Evolutionary conservation across 257 asterid species (phyloP).

Genomic region (Paulownia fortunei): DNA sequence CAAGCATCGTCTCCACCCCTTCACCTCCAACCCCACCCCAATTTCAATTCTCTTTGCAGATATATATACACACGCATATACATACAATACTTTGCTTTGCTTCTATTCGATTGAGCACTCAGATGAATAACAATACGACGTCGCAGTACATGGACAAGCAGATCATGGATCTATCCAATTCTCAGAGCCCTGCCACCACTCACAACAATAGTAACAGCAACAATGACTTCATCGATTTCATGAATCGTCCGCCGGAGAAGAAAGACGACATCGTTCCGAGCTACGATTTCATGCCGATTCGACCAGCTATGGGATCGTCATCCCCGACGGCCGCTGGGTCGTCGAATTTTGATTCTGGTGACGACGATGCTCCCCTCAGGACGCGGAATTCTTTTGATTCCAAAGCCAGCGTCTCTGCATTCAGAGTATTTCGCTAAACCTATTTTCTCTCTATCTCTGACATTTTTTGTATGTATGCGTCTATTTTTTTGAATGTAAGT

Average conservation of each 20-base stretch:
- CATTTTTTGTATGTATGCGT: neutral
- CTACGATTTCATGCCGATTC: constrained; percentile 86
- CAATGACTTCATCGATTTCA: constrained; percentile 74
- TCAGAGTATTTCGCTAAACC: constrained; percentile 57
- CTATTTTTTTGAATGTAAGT: neutral
- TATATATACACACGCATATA: neutral
- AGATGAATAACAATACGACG: constrained; percentile 68
- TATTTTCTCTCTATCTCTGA: neutral
- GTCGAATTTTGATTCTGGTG: constrained; percentile 55
- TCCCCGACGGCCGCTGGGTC: constrained; percentile 40
- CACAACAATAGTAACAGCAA: constrained; percentile 36
- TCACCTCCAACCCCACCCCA: constrained; percentile 10
- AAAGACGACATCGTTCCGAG: constrained; percentile 78
- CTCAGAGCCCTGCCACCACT: constrained; percentile 42
- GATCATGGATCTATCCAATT: constrained; percentile 96
- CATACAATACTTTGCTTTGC: neutral
- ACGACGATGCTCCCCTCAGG: constrained; percentile 47
- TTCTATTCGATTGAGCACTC: constrained; percentile 34
- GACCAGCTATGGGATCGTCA: constrained; percentile 57
- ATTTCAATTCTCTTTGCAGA: neutral
- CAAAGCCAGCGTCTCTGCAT: constrained; percentile 46
- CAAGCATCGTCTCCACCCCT: constrained; percentile 10
- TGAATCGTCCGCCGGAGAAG: constrained; percentile 62
- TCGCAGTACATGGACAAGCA: constrained; percentile 94
- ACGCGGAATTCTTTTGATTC: constrained; percentile 81